Evolutionary conservation across 768 basidiomycete species (phyloP).

Genomic region (Hebeloma cylindrosporum): DNA sequence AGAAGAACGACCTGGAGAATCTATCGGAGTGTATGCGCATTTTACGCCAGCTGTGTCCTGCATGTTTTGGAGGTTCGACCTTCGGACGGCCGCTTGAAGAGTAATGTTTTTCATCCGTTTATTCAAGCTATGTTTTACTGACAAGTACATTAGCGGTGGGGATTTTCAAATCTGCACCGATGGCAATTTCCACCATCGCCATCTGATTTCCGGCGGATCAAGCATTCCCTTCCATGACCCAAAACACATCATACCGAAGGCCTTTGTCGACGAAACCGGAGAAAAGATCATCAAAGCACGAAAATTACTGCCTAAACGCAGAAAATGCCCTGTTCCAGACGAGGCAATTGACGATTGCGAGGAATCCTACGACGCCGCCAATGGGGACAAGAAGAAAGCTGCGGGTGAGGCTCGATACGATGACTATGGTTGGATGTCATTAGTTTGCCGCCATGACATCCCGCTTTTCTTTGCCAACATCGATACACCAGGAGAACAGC

Average conservation of each 20-base stretch:
- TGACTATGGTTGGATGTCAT: constrained; percentile 36
- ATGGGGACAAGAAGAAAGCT: constrained; percentile 20
- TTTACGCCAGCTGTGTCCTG: constrained; percentile 30
- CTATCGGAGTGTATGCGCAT: constrained; percentile 16
- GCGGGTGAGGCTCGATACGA: constrained; percentile 24
- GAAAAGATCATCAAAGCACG: constrained; percentile 1
- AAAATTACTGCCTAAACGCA: background rate
- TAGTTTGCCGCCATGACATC: constrained; percentile 39
- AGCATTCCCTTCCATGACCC: constrained; percentile 9
- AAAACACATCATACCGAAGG: constrained; percentile 11
- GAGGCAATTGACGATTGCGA: constrained; percentile 37
- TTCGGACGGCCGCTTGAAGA: constrained; percentile 24
- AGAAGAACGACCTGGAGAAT: background rate
- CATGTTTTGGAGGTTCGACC: constrained; percentile 31
- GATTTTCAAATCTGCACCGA: constrained; percentile 39
- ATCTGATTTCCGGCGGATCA: constrained; percentile 19
- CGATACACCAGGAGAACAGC: constrained; percentile 25
- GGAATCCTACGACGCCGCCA: constrained; percentile 29
- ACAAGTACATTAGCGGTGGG: constrained; percentile 24
- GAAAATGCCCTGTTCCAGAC: constrained; percentile 27
- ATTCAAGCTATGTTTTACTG: background rate
- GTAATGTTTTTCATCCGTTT: constrained; percentile 18
- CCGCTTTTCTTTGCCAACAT: constrained; percentile 40
- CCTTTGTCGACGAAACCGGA: constrained; percentile 12
- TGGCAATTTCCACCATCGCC: constrained; percentile 41